A percentile compares a stretch with the other conserved stretches of the same genome.
These are phyloP conservation scores for Aspergillus amoenus DNA, from an alignment of 2,329 filamentous ascomycete species.

Conservation along the genomic window DNA sequence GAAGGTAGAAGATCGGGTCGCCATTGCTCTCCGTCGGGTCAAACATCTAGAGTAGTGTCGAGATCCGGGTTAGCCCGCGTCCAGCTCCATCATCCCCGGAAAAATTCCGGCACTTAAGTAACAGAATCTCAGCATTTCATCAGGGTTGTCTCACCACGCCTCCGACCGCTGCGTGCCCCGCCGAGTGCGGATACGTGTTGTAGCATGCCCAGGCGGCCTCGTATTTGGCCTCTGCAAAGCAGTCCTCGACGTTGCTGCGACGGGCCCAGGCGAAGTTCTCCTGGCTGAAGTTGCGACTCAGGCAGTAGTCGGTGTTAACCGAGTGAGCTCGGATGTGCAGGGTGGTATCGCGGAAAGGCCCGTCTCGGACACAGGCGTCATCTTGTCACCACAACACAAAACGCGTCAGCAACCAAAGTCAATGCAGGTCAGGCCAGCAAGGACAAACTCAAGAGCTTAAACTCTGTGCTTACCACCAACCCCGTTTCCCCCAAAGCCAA, in stretches of 20 bases:
- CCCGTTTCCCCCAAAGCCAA: slow-evolving; percentile 7
- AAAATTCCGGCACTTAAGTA: no score
- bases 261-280: background rate
- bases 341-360: background rate
- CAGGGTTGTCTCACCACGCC: slow-evolving; percentile 3
- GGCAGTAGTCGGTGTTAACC: background rate
- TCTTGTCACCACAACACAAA: background rate
- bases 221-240: background rate
- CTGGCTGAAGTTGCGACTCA: slow-evolving; percentile 2
- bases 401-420: background rate
- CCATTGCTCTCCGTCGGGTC: slow-evolving; percentile 1
- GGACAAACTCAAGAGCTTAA: background rate
- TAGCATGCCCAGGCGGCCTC: slow-evolving; percentile 5
- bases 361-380: background rate
- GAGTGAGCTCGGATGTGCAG: background rate
- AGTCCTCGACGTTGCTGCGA: background rate
- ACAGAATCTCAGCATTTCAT: no score
- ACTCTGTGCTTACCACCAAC: background rate
- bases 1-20: slow-evolving; percentile 9
- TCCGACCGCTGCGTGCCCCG: slow-evolving; percentile 2
- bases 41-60: background rate
- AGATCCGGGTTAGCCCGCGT: background rate
- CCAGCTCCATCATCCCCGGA: background rate
- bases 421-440: background rate
- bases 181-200: slow-evolving; percentile 4